Percentiles rank a stretch among this genome's conserved stretches.
Evolutionary conservation across 495 filamentous ascomycete genomes (phyloP).

Genomic region (Apodospora peruviana): DNA sequence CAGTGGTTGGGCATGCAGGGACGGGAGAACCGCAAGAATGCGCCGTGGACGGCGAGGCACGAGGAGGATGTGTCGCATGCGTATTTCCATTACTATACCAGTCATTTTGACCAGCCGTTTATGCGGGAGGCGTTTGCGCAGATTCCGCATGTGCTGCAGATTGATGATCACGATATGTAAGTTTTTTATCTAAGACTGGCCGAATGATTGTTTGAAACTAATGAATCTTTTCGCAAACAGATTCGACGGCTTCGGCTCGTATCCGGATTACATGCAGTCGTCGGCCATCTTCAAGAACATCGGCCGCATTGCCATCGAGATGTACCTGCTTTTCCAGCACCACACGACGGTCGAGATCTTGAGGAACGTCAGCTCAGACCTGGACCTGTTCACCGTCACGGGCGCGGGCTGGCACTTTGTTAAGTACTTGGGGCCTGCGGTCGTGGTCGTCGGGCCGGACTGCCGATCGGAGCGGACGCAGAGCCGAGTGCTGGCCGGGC

Average conservation of each 20-base stretch:
- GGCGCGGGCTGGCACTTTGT: constrained; percentile 97
- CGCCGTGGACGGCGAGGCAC: constrained; percentile 84
- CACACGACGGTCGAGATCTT: constrained; percentile 94
- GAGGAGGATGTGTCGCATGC: constrained; percentile 93
- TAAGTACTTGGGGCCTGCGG: constrained; percentile 88
- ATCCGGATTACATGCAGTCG: constrained; percentile 97
- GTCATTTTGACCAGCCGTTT: constrained; percentile 93
- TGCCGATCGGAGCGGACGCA: constrained; percentile 87
- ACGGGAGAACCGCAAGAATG: constrained; percentile 85
- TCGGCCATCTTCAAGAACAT: constrained; percentile 98
- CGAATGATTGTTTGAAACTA: constrained; percentile 1
- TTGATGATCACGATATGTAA: constrained; percentile 98
- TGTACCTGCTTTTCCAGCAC: constrained; percentile 99
- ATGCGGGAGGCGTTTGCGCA: constrained; percentile 93
- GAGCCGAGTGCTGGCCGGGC: constrained; percentile 88
- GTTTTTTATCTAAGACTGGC: constrained; percentile 26
- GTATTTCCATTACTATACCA: constrained; percentile 98
- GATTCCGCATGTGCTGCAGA: constrained; percentile 86
- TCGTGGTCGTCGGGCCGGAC: constrained; percentile 85
- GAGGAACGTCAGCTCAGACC: constrained; percentile 75
- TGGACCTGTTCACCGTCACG: constrained; percentile 93
- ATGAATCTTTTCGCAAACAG: constrained; percentile 37
- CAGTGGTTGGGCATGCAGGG: constrained; percentile 91
- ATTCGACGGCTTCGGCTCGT: constrained; percentile 96
- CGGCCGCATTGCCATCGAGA: constrained; percentile 92